These are phyloP conservation scores for Ophiostoma triangulosporum DNA, from an alignment of 2,329 filamentous ascomycete species.

Conservation along the genomic window DNA sequence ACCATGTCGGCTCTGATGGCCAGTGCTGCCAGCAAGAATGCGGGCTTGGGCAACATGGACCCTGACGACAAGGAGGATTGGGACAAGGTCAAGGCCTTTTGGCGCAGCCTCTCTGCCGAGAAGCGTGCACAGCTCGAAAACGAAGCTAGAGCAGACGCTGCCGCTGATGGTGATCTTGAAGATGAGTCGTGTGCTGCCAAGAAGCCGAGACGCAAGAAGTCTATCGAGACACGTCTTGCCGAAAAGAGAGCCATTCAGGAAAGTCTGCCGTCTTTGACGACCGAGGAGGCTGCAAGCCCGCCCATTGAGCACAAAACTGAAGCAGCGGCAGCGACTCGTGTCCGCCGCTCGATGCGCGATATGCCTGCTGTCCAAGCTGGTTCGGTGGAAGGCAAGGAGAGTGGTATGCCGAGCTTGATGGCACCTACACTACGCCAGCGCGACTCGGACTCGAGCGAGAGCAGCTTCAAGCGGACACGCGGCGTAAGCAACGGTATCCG, in stretches of 20 bases:
- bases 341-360: slow-evolving; percentile 6
- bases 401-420: slow-evolving; percentile 8
- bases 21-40: neutral
- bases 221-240: slow-evolving; percentile 27
- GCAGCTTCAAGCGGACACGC: slow-evolving; percentile 59
- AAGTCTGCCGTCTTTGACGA: neutral
- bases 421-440: slow-evolving; percentile 31
- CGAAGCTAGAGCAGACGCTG: slow-evolving; percentile 41
- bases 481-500: slow-evolving; percentile 48
- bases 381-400: slow-evolving; percentile 14
- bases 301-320: neutral
- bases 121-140: slow-evolving; percentile 48
- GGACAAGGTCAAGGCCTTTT: slow-evolving; percentile 56
- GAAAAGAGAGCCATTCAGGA: slow-evolving; percentile 26
- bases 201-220: slow-evolving; percentile 28
- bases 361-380: slow-evolving; percentile 7
- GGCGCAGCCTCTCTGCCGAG: slow-evolving; percentile 50
- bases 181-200: slow-evolving; percentile 22
- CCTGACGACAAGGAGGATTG: slow-evolving; percentile 35
- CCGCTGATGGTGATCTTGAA: slow-evolving; percentile 31
- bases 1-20: neutral
- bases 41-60: neutral
- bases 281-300: neutral
- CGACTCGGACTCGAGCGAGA: slow-evolving; percentile 57
- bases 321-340: slow-evolving; percentile 11